Base-by-base conservation (phyloP, 176 grass and related monocot genomes). In the Phyllostachys edulis region DNA sequence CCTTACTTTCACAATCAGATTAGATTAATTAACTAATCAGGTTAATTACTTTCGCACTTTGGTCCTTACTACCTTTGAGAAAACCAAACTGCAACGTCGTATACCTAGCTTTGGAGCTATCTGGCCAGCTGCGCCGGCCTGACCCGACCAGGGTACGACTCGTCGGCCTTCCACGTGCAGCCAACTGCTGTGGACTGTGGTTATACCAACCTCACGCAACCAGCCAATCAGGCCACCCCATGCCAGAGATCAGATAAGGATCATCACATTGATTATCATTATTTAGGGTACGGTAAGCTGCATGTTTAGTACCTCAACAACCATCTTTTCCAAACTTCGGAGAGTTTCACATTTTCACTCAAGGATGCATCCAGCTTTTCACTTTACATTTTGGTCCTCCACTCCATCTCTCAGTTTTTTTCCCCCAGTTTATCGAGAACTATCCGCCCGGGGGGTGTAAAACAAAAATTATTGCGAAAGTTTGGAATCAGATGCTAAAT, bases 191-290 rank as follows among this genome's bases (percentile, higher is more conserved):
- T 76, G 34, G 71, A 38, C 78, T 69, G 32, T 76, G 34, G 71
- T 71, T 62, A 24, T 71, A 82, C 83, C 64, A 82, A 47, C 65
- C 77, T 63, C 57, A 7, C 27, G 37, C 51, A 13, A 45, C 47
- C 21, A 16, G 66, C 69, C 77, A 71, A 80, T 76, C 70, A 5
- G n/a, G 7, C 47, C 68, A 62, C 23, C 34, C 54, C 42, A 21
- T 13, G 41, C 60, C 47, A 69, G 67, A 77, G 13, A 82, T 20
- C 83, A 87, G 90, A 92, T 80, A 92, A 92, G 87, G 79, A 92
- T 75, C 78, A 37, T 73, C 60, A 3, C 52, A 47, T 20, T 32
- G 56, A 42, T 51, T 76, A 52, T 23, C 34, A 12, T 70, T 75
- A 39, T 27, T 87, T 68, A 87, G 60, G 80, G 18, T 5, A 87